Evolutionary conservation across 257 asterid genomes (phyloP).

Genomic region (Ilex asprella): DNA sequence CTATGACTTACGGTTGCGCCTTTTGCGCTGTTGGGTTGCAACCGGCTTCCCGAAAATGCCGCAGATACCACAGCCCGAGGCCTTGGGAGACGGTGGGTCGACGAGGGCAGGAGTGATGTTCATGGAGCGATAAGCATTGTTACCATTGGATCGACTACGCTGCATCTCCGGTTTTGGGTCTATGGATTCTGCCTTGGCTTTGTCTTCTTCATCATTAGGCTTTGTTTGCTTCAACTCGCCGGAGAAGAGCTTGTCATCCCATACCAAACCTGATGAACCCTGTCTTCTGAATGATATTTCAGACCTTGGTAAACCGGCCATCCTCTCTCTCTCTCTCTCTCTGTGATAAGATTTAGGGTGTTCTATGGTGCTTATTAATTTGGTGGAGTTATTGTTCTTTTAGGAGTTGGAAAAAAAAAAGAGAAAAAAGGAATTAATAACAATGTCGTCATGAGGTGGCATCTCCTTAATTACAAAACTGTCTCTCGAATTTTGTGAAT

Average conservation of each 20-base stretch:
- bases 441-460: no score
- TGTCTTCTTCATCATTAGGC: conserved; percentile 6
- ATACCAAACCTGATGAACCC: conserved; percentile 47
- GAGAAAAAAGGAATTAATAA: no score
- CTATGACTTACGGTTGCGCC: conserved; percentile 22
- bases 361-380: background rate
- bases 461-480: no score
- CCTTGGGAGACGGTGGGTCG: conserved; percentile 49
- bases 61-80: conserved; percentile 37
- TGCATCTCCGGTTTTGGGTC: conserved; percentile 9
- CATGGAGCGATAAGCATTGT: conserved; percentile 6
- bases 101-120: conserved; percentile 14
- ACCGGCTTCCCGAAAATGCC: conserved; percentile 30
- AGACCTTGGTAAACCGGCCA: conserved; percentile 39
- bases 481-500: no score
- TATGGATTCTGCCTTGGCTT: conserved; percentile 1
- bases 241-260: conserved; percentile 37
- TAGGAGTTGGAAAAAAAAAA: no score
- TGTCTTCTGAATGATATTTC: conserved; percentile 42
- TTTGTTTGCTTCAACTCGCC: conserved; percentile 26
- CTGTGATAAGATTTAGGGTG: background rate
- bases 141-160: conserved; percentile 8
- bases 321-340: conserved; percentile 6
- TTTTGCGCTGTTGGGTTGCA: conserved; percentile 13
- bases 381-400: no score